A percentile compares a stretch with the other conserved stretches of the same genome.
Evolutionary conservation across 176 grass and related monocot genomes (phyloP).

Genomic region (Rhipidocladum racemiflorum): DNA sequence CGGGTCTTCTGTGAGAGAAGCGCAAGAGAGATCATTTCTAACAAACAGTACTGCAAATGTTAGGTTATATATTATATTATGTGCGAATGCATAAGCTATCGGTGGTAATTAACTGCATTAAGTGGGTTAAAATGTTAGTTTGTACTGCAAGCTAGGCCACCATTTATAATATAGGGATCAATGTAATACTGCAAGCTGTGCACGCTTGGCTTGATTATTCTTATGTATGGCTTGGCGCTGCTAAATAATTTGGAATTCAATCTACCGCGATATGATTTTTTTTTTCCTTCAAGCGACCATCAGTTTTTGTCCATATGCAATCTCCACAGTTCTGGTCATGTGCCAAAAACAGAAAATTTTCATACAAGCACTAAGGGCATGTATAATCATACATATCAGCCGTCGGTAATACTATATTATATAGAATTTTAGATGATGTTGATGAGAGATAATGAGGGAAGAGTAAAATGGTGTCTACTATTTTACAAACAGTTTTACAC

Average conservation of each 20-base stretch:
- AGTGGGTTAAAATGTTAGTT: neutral
- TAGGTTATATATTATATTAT: neutral
- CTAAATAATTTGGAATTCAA: neutral
- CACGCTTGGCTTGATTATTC: neutral
- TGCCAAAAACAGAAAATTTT: neutral
- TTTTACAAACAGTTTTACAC: no score
- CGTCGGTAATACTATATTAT: no score
- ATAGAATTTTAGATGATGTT: no score
- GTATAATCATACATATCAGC: no score
- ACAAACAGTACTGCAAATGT: neutral
- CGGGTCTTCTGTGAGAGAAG: neutral
- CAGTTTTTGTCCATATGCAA: neutral
- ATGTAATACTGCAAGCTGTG: neutral
- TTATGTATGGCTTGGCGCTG: neutral
- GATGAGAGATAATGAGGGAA: no score
- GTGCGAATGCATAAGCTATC: no score
- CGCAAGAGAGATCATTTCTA: neutral
- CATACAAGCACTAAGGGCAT: no score
- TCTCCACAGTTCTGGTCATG: neutral
- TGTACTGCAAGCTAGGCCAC: neutral
- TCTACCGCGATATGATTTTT: neutral
- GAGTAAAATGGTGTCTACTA: no score
- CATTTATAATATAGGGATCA: neutral
- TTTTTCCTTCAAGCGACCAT: neutral
- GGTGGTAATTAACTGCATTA: neutral